These are phyloP conservation scores for Coemansia sp. DNA, from an alignment of 192 early-diverging fungal species.

Conservation along the genomic window DNA sequence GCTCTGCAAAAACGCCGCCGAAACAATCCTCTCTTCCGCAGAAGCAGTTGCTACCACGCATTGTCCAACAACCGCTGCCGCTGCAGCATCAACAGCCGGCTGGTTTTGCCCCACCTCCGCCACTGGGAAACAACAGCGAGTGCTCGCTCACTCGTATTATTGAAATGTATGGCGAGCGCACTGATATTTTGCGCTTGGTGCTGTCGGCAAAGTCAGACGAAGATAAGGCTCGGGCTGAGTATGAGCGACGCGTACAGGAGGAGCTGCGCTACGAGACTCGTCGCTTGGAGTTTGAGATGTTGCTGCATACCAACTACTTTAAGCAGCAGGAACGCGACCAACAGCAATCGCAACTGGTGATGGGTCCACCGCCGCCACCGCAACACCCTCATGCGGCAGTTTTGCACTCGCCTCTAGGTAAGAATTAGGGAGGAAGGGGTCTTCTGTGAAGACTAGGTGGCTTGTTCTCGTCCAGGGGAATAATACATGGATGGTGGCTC, in stretches of 20 bases:
- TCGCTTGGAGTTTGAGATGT: constrained; percentile 53
- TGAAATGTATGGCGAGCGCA: constrained; percentile 42
- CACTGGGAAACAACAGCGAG: constrained; percentile 17
- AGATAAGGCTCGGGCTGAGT: constrained; percentile 44
- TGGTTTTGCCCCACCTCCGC: constrained; percentile 18
- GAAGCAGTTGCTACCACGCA: background rate
- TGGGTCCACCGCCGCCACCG: constrained; percentile 13
- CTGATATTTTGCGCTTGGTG: constrained; percentile 44
- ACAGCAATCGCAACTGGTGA: constrained; percentile 25
- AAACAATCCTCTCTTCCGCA: background rate
- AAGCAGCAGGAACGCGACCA: constrained; percentile 47
- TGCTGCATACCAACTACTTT: constrained; percentile 45
- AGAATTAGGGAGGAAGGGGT: background rate
- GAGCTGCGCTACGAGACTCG: constrained; percentile 48
- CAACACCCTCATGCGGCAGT: constrained; percentile 32
- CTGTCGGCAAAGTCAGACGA: constrained; percentile 48
- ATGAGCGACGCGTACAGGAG: constrained; percentile 48
- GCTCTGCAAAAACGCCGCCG: background rate
- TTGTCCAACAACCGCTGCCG: background rate
- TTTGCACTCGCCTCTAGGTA: constrained; percentile 50
- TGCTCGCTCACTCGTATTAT: constrained; percentile 36
- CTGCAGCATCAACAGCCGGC: background rate
- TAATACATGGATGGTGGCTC: background rate
- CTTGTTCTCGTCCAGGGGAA: background rate
- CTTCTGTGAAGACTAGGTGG: constrained; percentile 6